Evolutionary conservation across 495 filamentous ascomycete genomes (phyloP), one percentile per base, ranked within the genome.

Genomic region (Podospora fimiseda): DNA sequence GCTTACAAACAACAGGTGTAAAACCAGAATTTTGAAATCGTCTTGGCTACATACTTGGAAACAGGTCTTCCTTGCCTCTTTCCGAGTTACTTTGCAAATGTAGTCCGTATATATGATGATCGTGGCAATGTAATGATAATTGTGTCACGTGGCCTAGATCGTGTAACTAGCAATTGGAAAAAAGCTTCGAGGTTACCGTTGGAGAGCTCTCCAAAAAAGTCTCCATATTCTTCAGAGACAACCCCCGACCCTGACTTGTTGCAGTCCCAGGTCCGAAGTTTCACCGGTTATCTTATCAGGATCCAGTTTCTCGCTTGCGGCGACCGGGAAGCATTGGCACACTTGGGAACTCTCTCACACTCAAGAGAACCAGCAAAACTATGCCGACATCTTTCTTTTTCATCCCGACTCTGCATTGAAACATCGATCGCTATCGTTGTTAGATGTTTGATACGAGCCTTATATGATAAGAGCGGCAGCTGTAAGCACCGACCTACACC

Each of bases 391-490:
- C 27, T n/a, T n/a, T n/a, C 27, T 11, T 11, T 33, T 33, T 33
- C 27, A 33, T 33, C 27, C 27, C 27, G 11, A 33, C 27, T 33
- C 6, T 33, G 27, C 11, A 33, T 33, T 33, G 27, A 33, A 33
- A 6, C 27, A 5, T 11, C 50, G 13, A 24, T 23, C n/a, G n/a
- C 37, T 21, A 33, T 3, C 21, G 15, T 36, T 14, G 22, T 33
- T 43, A 42, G 24, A 43, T 43, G 51, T 21, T 41, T 36, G 11
- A 13, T 20, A 40, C 21, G 21, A 39, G 30, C 14, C 23, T 23
- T 23, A 15, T 47, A 24, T 30, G 44, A 47, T 47, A 13, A 15
- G 22, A 47, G 44, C 24, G 44, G 24, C 24, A 47, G 44, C 44
- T 47, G 44, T 47, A 47, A 47, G 11, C 9, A 23, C 15, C 36